Conservation (phyloP, 176 grass and related monocot genomes). For the Avena atlantica region DNA sequence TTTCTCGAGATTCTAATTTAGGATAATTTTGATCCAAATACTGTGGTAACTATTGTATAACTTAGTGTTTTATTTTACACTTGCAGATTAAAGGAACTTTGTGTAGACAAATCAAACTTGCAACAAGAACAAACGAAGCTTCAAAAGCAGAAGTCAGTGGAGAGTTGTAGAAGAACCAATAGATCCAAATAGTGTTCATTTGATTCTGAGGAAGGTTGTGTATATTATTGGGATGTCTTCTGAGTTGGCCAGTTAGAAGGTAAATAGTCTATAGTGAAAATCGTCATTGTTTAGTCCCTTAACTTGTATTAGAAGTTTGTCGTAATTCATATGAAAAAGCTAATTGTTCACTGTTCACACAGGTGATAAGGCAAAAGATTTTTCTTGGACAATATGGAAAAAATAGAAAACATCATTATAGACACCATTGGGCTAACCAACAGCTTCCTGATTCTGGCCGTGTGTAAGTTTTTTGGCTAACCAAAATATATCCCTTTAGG, state of each 20-base stretch:
- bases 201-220: slow-evolving; percentile 70
- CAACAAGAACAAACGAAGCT: slow-evolving; percentile 52
- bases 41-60: neutral
- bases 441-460: slow-evolving; percentile 57
- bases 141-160: slow-evolving; percentile 54
- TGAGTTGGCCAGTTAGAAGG: slow-evolving; percentile 56
- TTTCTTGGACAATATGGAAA: slow-evolving; percentile 75
- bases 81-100: slow-evolving; percentile 54
- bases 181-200: slow-evolving; percentile 51
- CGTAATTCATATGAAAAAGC: neutral
- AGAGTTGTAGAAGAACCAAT: slow-evolving; percentile 44
- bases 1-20: slow-evolving; percentile 29
- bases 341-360: slow-evolving; percentile 33
- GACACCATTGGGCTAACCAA: slow-evolving; percentile 58
- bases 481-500: neutral
- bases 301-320: neutral
- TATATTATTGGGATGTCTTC: slow-evolving; percentile 70
- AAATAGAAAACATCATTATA: slow-evolving; percentile 64
- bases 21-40: slow-evolving; percentile 7
- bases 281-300: neutral
- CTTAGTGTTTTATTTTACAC: slow-evolving; percentile 1
- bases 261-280: slow-evolving; percentile 22
- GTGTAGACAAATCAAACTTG: slow-evolving; percentile 44
- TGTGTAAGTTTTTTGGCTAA: slow-evolving; percentile 57
- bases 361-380: slow-evolving; percentile 59